Conservation (phyloP, 306 rosid genomes). For the Acacia confusa region DNA sequence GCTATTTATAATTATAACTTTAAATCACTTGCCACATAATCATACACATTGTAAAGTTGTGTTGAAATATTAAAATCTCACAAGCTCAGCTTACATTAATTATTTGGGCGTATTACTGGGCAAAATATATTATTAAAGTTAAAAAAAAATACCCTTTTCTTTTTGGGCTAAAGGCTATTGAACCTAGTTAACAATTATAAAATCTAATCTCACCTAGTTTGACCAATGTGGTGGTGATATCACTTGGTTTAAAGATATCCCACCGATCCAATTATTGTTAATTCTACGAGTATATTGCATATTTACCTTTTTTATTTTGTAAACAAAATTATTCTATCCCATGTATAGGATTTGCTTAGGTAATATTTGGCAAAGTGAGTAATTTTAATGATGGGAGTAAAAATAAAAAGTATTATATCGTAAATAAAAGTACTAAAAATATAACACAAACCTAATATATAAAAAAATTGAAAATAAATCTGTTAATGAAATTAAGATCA, state of each 20-base stretch:
- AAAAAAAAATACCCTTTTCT: neutral
- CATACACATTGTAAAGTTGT: neutral
- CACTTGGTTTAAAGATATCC: neutral
- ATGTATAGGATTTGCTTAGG: neutral
- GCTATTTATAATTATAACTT: too few species aligned
- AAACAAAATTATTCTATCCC: neutral
- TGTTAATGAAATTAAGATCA: too few species aligned
- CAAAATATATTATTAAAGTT: neutral
- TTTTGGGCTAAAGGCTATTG: neutral
- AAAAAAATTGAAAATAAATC: too few species aligned
- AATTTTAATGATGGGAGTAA: too few species aligned
- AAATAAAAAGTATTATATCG: too few species aligned
- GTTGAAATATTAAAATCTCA: neutral
- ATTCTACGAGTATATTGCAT: neutral
- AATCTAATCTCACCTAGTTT: too few species aligned
- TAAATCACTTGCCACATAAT: too few species aligned
- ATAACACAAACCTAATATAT: too few species aligned
- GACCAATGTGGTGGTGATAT: too few species aligned
- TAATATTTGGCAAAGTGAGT: too few species aligned
- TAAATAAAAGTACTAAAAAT: too few species aligned
- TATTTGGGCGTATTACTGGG: neutral
- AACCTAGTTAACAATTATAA: too few species aligned
- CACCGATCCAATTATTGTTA: neutral
- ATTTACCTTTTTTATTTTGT: neutral
- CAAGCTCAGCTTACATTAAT: neutral